These are phyloP conservation scores for Blumeriella jaapii DNA, from an alignment of 2,329 filamentous ascomycete genomes.

Conservation along the genomic window DNA sequence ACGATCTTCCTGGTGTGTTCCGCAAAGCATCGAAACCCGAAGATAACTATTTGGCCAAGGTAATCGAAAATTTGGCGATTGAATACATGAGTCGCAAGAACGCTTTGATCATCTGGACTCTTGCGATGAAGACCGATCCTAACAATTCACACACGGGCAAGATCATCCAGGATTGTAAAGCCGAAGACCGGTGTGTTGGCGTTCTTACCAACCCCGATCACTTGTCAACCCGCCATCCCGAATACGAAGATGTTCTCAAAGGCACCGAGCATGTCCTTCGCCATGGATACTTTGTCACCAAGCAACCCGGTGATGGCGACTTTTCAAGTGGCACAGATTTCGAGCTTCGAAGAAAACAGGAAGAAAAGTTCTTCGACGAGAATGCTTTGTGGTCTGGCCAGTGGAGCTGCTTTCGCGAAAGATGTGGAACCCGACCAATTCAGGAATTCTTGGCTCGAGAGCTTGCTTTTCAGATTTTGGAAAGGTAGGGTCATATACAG, in stretches of 20 bases:
- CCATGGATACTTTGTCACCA: constrained; percentile 71
- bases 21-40: constrained; percentile 51
- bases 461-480: not conserved
- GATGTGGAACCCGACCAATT: not conserved
- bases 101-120: constrained; percentile 65
- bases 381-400: not conserved
- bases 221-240: constrained; percentile 40
- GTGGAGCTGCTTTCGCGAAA: not conserved
- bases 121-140: constrained; percentile 68
- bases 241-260: constrained; percentile 53
- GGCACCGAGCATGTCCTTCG: constrained; percentile 49
- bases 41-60: constrained; percentile 52
- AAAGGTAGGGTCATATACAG: not conserved
- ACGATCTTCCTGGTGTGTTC: constrained; percentile 77
- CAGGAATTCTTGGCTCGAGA: not conserved
- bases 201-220: constrained; percentile 80
- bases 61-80: constrained; percentile 59
- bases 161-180: constrained; percentile 46
- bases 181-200: constrained; percentile 51
- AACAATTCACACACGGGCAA: constrained; percentile 62
- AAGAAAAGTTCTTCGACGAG: not conserved
- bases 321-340: not conserved
- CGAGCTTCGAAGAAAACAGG: no score
- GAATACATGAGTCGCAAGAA: constrained; percentile 59
- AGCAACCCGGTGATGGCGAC: constrained; percentile 32